Evolutionary conservation across 305 asterid genomes (phyloP), one percentile per base, ranked within the genome.

Genomic region (Plantago coronopus): DNA sequence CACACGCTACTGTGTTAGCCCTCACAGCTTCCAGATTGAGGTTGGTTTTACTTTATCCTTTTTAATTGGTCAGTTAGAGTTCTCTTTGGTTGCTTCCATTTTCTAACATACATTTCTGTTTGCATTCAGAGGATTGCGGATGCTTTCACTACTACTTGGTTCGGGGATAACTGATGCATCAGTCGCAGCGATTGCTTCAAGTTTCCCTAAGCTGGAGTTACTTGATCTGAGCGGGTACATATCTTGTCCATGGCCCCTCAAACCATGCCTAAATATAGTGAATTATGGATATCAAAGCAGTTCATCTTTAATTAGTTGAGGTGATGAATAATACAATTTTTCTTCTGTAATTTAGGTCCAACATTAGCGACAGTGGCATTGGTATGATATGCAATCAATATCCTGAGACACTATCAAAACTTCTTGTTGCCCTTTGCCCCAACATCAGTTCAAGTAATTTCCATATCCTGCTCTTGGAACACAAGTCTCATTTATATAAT

Each of bases 111-210:
- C 37, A 10, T n/a, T 31, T 66, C n/a, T n/a, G 16, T 55, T 50
- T 49, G 34, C 58, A 14, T 54, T 69, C 74, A 90, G 97, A 83
- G 84, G 76, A 34, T 61, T 94, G 81, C 81, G 95, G 6, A 84
- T 84, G 97, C 97, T 94, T 43, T 94, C 99, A 62, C 99, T 94
- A 70, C 81, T 94, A 27, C 87, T 88, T 60, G 99, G 99, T 50
- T 83, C 87, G 29, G 96, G 81, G 69, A 81, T 94, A 53, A 94
- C 91, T 20, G 99, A 90, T 83, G 99, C 96, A 69, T 90, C 97
- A 22, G 95, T 94, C 23, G 99, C 95, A 54, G 95, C 99, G 60
- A 83, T 94, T 64, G 79, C 91, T 61, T 84, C 93, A 23, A 79
- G 89, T 69, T 94, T 90, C 74, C 66, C 96, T 9, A 81, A 79